Percentiles rank a stretch among this genome's conserved stretches.
Evolutionary conservation across 352 stramenopile species (phyloP).

Genomic region (Globisporangium emineosum): DNA sequence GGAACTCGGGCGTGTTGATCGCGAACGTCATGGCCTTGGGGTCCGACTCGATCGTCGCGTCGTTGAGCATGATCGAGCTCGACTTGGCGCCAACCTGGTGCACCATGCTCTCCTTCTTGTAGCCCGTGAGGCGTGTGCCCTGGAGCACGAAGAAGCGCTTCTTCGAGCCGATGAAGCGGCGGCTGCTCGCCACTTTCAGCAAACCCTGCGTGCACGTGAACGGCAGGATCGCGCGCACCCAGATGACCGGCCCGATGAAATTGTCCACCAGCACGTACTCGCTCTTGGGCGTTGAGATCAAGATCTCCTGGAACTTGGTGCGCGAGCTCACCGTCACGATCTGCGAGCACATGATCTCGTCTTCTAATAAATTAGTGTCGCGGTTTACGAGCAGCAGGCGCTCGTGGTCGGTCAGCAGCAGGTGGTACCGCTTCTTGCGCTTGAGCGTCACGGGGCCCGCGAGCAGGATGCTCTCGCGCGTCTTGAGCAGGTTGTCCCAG

Average conservation of each 20-base stretch:
- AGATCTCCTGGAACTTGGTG: conserved; percentile 72
- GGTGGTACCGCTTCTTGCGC: conserved; percentile 82
- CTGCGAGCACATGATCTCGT: conserved; percentile 86
- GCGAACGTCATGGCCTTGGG: conserved; percentile 65
- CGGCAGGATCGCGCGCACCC: conserved; percentile 80
- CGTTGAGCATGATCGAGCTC: conserved; percentile 57
- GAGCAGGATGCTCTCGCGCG: conserved; percentile 75
- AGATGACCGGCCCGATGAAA: conserved; percentile 81
- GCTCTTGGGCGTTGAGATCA: conserved; percentile 65
- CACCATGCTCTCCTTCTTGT: conserved; percentile 76
- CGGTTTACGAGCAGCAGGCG: conserved; percentile 86
- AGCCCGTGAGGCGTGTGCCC: conserved; percentile 54
- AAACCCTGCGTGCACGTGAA: conserved; percentile 84
- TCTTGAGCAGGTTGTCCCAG: conserved; percentile 83
- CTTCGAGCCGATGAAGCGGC: conserved; percentile 79
- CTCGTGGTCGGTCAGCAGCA: conserved; percentile 83
- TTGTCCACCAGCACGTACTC: conserved; percentile 85
- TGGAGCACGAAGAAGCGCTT: conserved; percentile 83
- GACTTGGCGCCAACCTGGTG: conserved; percentile 72
- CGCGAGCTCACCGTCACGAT: conserved; percentile 85
- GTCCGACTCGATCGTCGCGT: conserved; percentile 72
- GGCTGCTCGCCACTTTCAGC: conserved; percentile 77
- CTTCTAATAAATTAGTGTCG: conserved; percentile 85
- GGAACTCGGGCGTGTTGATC: conserved; percentile 75
- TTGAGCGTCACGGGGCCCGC: conserved; percentile 76